Evolutionary conservation across 495 filamentous ascomycete species (phyloP).

Genomic region (Articulospora tetracladia): DNA sequence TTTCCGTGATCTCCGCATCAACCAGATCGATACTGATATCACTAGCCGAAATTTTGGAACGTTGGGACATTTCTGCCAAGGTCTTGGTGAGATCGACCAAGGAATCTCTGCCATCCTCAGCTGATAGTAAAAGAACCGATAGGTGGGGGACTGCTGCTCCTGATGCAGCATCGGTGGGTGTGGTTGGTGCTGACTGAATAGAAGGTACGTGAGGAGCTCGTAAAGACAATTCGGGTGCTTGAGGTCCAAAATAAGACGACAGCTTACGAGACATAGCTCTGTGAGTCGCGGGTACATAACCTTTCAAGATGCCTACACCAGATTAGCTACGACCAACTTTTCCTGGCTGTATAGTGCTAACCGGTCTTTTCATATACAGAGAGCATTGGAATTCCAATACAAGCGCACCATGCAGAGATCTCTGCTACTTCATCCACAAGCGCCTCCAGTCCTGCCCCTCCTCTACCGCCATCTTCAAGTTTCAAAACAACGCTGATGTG

Average conservation of each 20-base stretch:
- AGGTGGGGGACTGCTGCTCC: conserved; percentile 43
- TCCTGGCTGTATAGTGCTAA: conserved; percentile 33
- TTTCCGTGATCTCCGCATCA: conserved; percentile 76
- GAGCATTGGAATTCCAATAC: conserved; percentile 77
- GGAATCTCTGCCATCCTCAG: conserved; percentile 86
- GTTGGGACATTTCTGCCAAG: conserved; percentile 89
- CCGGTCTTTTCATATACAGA: conserved; percentile 91
- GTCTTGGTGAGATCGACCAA: conserved; percentile 95
- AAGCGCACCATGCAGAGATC: conserved; percentile 85
- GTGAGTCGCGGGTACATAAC: conserved; percentile 74
- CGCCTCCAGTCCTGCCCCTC: conserved; percentile 65
- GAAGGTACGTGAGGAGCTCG: conserved; percentile 70
- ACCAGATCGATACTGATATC: conserved; percentile 85
- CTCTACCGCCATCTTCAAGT: conserved; percentile 62
- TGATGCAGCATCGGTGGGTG: conserved; percentile 14
- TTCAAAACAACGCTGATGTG: conserved; percentile 87
- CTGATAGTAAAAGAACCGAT: conserved; percentile 80
- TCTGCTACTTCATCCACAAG: conserved; percentile 89
- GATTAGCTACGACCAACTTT: conserved; percentile 4
- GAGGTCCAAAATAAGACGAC: conserved; percentile 75
- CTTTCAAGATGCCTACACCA: conserved; percentile 73
- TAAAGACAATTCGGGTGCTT: conserved; percentile 63
- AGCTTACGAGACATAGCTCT: conserved; percentile 68
- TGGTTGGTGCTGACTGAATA: conserved; percentile 38
- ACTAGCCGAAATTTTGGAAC: conserved; percentile 67